A percentile compares a stretch with the other conserved stretches of the same genome.
Evolutionary conservation across 768 basidiomycete genomes (phyloP).

Genomic region (Tylopilus vinaceipallidus): DNA sequence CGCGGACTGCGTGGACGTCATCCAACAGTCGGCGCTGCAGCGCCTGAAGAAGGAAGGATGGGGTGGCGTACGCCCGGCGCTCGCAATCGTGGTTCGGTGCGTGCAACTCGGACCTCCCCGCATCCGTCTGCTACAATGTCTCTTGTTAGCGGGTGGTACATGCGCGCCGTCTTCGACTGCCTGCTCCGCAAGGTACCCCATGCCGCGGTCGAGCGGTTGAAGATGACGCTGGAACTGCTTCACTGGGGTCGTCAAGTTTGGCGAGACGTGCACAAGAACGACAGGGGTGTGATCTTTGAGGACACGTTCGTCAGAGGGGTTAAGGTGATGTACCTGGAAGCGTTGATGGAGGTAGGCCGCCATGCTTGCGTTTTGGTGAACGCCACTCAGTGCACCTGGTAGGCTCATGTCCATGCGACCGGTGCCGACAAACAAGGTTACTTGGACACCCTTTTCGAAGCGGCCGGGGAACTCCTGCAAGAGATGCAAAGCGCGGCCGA

Average conservation of each 20-base stretch:
- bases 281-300: background rate
- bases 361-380: background rate
- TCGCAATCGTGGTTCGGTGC: background rate
- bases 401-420: background rate
- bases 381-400: background rate
- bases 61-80: background rate
- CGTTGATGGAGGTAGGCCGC: background rate
- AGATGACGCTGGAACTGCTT: slow-evolving; percentile 1
- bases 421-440: background rate
- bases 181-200: background rate
- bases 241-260: slow-evolving; percentile 5
- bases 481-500: background rate
- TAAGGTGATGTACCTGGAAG: background rate
- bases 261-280: background rate
- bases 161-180: background rate
- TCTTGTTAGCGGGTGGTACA: background rate
- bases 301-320: slow-evolving; percentile 1
- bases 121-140: background rate
- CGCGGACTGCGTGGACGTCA: background rate
- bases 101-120: background rate
- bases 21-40: background rate
- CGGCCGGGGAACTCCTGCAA: background rate
- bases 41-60: background rate
- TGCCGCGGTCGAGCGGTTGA: background rate
- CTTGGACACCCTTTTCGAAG: slow-evolving; percentile 1